These are phyloP conservation scores for Calonectria pseudoreteaudii DNA, from an alignment of 2,329 filamentous ascomycete genomes.

Conservation along the genomic window DNA sequence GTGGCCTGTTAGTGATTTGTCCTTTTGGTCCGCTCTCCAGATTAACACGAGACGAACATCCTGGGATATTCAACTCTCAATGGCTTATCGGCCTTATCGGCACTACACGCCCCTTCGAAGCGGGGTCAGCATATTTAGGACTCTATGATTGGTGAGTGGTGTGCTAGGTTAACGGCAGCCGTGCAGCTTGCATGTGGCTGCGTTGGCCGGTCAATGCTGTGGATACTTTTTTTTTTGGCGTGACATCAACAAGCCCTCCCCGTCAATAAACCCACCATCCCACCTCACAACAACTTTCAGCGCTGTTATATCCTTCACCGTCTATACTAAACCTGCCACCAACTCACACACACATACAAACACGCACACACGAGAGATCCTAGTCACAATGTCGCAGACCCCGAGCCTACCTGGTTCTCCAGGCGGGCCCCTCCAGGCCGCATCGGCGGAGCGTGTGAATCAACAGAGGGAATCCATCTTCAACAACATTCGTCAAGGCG, in stretches of 20 bases:
- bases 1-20: conserved; percentile 35
- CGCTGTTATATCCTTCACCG: conserved; percentile 19
- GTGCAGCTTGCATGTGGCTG: conserved; percentile 2
- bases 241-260: conserved; percentile 34
- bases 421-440: conserved; percentile 68
- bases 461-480: conserved; percentile 54
- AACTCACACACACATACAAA: background rate
- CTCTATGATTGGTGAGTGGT: conserved; percentile 28
- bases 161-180: conserved; percentile 28
- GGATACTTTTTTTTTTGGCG: conserved; percentile 29
- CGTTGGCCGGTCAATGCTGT: conserved; percentile 1
- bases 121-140: conserved; percentile 36
- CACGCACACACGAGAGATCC: background rate
- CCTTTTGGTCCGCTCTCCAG: conserved; percentile 23
- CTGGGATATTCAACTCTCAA: conserved; percentile 30
- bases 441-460: conserved; percentile 75
- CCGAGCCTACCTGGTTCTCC: conserved; percentile 66
- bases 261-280: conserved; percentile 20
- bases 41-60: conserved; percentile 32
- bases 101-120: conserved; percentile 27
- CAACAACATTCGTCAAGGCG: conserved; percentile 49
- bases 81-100: conserved; percentile 41
- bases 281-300: conserved; percentile 29
- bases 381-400: conserved; percentile 39
- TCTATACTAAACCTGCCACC: conserved; percentile 7